Evolutionary conservation across 2,329 filamentous ascomycete genomes (phyloP).

Genomic region (Clarireedia homoeocarpa): DNA sequence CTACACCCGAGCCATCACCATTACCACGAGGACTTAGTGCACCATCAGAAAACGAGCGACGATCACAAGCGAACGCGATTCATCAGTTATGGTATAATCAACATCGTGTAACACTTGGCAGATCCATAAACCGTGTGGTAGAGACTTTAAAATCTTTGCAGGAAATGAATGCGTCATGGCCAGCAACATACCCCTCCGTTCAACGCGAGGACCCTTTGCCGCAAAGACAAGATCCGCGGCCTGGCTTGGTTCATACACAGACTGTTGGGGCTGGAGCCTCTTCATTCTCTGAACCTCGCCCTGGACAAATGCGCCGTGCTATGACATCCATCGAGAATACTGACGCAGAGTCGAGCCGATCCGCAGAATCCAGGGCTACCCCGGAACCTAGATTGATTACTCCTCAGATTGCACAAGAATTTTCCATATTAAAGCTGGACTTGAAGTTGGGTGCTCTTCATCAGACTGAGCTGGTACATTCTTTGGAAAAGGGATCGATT

Average conservation of each 20-base stretch:
- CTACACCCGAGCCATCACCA: conserved; percentile 35
- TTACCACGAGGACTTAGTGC: conserved; percentile 21
- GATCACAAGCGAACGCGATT: conserved; percentile 70
- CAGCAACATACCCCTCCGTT: conserved; percentile 87
- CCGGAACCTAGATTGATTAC: conserved; percentile 78
- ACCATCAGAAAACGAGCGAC: conserved; percentile 53
- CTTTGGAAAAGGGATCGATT: conserved; percentile 84
- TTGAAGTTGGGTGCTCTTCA: conserved; percentile 80
- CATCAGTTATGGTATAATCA: conserved; percentile 94
- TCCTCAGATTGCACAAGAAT: conserved; percentile 89
- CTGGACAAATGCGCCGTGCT: conserved; percentile 54
- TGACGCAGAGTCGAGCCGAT: conserved; percentile 64
- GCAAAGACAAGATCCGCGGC: conserved; percentile 45
- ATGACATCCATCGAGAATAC: conserved; percentile 61
- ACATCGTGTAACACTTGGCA: conserved; percentile 78
- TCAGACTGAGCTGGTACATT: conserved; percentile 88
- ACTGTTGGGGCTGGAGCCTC: conserved; percentile 39
- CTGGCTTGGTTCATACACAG: conserved; percentile 55
- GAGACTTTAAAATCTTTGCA: conserved; percentile 78
- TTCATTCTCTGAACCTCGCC: conserved; percentile 32
- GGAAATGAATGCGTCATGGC: conserved; percentile 86
- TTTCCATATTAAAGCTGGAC: conserved; percentile 91
- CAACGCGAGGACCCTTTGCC: conserved; percentile 47
- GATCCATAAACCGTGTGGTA: conserved; percentile 79
- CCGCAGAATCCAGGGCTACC: conserved; percentile 51